Conservation (phyloP, 495 filamentous ascomycete species). For the Hypoxylon perforatum region DNA sequence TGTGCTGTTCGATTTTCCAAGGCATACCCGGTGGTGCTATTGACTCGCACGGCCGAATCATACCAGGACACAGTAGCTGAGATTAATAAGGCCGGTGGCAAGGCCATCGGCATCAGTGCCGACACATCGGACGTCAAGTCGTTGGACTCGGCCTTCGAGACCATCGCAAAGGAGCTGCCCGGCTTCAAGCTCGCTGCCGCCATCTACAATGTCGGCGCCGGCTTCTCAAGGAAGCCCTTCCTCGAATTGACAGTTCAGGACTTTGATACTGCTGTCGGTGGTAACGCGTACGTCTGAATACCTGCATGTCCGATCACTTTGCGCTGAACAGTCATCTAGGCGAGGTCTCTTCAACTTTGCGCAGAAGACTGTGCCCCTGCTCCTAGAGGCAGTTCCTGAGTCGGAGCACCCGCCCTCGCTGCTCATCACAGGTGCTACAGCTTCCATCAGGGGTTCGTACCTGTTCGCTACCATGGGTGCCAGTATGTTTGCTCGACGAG, state of each 20-base stretch:
- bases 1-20: slow-evolving; percentile 76
- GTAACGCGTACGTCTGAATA: slow-evolving; percentile 68
- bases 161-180: slow-evolving; percentile 69
- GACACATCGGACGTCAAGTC: slow-evolving; percentile 74
- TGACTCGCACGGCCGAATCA: slow-evolving; percentile 75
- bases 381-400: slow-evolving; percentile 65
- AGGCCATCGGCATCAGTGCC: slow-evolving; percentile 79
- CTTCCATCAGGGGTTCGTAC: slow-evolving; percentile 78
- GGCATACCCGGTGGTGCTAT: slow-evolving; percentile 78
- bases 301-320: background rate
- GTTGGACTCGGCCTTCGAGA: slow-evolving; percentile 72
- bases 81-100: slow-evolving; percentile 75
- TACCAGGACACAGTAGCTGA: slow-evolving; percentile 76
- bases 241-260: slow-evolving; percentile 76
- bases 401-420: slow-evolving; percentile 76
- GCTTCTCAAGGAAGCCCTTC: slow-evolving; percentile 81
- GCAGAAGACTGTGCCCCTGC: slow-evolving; percentile 75
- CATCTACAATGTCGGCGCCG: slow-evolving; percentile 82
- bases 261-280: slow-evolving; percentile 64
- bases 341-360: slow-evolving; percentile 83
- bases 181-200: slow-evolving; percentile 74
- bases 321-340: slow-evolving; percentile 48
- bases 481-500: slow-evolving; percentile 84
- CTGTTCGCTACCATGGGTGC: slow-evolving; percentile 77
- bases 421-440: slow-evolving; percentile 91